Conservation (phyloP, 163 green algal genomes). For the Chlamydomonas reinhardtii region DNA sequence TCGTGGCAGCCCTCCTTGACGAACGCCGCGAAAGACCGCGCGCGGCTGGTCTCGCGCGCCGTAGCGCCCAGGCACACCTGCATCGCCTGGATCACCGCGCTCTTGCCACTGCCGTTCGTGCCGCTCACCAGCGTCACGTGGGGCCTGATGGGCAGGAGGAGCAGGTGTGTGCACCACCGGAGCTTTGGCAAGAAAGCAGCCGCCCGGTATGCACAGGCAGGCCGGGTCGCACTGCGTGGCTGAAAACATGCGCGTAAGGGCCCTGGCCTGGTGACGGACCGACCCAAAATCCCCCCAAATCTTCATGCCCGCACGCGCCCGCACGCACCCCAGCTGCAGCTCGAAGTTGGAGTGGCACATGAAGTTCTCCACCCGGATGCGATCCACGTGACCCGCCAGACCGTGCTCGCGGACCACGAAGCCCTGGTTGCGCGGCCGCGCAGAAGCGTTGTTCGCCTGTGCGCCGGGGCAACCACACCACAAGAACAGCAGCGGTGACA, state of each 20-base stretch:
- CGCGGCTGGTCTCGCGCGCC: constrained; percentile 75
- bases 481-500: too few relatives aligned
- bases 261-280: too few relatives aligned
- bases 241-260: too few relatives aligned
- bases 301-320: neutral
- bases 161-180: too few relatives aligned
- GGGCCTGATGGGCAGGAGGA: constrained; percentile 50
- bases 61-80: constrained; percentile 84
- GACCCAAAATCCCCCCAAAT: too few relatives aligned
- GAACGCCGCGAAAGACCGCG: too few relatives aligned
- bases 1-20: constrained; percentile 8
- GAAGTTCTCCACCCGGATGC: constrained; percentile 85
- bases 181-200: too few relatives aligned
- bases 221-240: too few relatives aligned
- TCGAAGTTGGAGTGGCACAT: constrained; percentile 92
- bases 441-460: neutral
- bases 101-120: constrained; percentile 95
- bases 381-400: constrained; percentile 74
- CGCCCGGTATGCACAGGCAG: too few relatives aligned
- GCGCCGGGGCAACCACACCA: neutral
- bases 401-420: constrained; percentile 38
- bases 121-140: constrained; percentile 95
- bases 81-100: constrained; percentile 89
- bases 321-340: constrained; percentile 81
- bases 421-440: neutral